Base-by-base conservation (phyloP, 495 filamentous ascomycete species). In the Cladorrhinum samala region DNA sequence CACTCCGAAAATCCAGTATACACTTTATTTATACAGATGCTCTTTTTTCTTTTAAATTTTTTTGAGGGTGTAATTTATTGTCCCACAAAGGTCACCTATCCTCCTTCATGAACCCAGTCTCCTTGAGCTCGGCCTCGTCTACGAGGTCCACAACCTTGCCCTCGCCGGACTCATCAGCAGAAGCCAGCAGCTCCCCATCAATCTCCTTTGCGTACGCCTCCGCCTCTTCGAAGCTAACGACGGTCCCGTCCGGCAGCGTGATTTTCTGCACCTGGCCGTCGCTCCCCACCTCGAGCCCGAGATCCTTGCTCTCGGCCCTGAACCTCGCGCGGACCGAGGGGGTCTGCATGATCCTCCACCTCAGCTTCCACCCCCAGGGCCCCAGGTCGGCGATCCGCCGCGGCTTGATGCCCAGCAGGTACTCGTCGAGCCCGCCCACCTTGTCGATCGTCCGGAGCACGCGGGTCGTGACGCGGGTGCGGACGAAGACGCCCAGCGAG, bases 391-490 rank as follows among this genome's bases (percentile, higher is more conserved):
- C 88, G 41, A 97, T 74, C 52, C 94, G 75, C 30, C 70, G 78
- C 11, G 83, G 67, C 65, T 85, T 88, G 61, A 80, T 77, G 40
- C 87, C 87, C 4, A 96, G 71, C 25, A 98, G 73, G 70, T 98
- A 98, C 54, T 88, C 83, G 70, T 98, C 93, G 55, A 98, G 72
- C 18, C 93, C 90, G 23, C 92, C 92, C 11, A 80, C 75, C 61
- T 91, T 95, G 63, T 89, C 80, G 58, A 98, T 87, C 39, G 91
- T 96, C 66, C 88, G 77, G 60, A 98, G 68, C 8, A 89, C 87
- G 40, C 81, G 75, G 49, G 87, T 77, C 2, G 86, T 91, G 46
- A 97, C 75, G 59, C 86, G 82, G 33, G 94, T 77, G 60, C 81
- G 82, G 9, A 98, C 70, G 42, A 78, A 77, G 50, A 78, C 69